Conservation (phyloP, 2,329 filamentous ascomycete genomes). For the Xylaria polymorpha region DNA sequence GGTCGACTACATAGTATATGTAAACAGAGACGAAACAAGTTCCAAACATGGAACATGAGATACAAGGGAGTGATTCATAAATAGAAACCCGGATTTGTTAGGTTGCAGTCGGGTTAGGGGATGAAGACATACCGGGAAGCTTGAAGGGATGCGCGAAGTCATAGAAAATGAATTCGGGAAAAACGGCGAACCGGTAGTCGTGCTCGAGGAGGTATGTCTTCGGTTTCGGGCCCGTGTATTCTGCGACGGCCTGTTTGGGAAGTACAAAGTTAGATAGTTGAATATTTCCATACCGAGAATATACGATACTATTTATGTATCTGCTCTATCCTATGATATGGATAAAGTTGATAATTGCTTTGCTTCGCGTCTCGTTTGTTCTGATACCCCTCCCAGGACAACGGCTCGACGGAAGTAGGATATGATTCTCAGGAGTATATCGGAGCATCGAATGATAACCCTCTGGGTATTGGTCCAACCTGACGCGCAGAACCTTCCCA, state of each 20-base stretch:
- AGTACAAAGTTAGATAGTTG: slow-evolving; percentile 10
- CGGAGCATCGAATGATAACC: not conserved
- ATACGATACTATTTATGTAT: not conserved
- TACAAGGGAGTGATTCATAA: not conserved
- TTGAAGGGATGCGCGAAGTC: slow-evolving; percentile 77
- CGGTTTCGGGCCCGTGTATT: slow-evolving; percentile 56
- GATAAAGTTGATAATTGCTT: not conserved
- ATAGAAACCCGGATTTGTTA: not conserved
- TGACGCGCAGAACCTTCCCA: not conserved
- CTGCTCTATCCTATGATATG: not conserved
- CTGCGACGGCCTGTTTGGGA: slow-evolving; percentile 30
- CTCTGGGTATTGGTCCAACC: not conserved
- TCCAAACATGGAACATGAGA: not conserved
- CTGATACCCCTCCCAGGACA: no score
- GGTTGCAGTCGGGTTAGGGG: not conserved
- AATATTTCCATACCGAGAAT: not conserved
- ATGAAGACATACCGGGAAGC: slow-evolving; percentile 63
- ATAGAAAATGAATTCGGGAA: slow-evolving; percentile 79
- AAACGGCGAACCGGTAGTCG: slow-evolving; percentile 78
- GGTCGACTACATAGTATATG: not conserved
- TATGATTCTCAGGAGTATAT: not conserved
- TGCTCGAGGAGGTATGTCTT: slow-evolving; percentile 76
- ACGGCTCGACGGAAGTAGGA: not conserved
- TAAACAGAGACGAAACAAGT: not conserved
- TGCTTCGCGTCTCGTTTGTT: not conserved